Evolutionary conservation across 495 filamentous ascomycete genomes (phyloP).

Genomic region (Tuber magnatum): DNA sequence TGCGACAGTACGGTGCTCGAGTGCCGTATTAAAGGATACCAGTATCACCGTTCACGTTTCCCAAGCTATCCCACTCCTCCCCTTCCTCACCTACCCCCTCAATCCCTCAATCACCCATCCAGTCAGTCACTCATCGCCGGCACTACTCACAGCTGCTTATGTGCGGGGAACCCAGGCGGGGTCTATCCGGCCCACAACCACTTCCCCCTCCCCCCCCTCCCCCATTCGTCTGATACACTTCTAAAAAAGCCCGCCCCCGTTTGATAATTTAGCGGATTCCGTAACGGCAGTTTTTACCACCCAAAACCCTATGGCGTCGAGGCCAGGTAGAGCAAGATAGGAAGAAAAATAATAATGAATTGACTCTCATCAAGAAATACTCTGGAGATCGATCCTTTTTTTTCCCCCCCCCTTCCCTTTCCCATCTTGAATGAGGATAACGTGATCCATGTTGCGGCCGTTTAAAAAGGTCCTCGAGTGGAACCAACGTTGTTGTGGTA

Average conservation of each 20-base stretch:
- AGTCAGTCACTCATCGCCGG: neutral
- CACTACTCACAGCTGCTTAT: neutral
- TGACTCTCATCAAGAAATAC: constrained; percentile 3
- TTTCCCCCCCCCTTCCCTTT: neutral
- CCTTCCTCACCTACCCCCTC: neutral
- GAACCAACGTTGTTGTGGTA: neutral
- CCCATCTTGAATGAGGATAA: neutral
- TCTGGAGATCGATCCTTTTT: neutral
- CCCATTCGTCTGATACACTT: neutral
- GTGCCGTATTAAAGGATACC: neutral
- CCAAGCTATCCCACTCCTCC: neutral
- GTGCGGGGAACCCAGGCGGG: constrained; percentile 1
- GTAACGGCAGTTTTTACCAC: neutral
- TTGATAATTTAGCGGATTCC: neutral
- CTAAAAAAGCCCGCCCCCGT: neutral
- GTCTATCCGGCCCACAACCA: neutral
- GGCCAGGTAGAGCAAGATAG: neutral
- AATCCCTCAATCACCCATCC: neutral
- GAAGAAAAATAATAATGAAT: neutral
- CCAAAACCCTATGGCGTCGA: neutral
- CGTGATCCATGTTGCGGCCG: neutral
- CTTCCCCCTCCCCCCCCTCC: neutral
- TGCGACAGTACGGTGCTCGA: no score
- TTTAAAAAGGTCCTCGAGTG: neutral
- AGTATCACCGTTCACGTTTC: neutral